These are phyloP conservation scores for Aspergillus piperis DNA, from an alignment of 2,329 filamentous ascomycete species.

Conservation along the genomic window DNA sequence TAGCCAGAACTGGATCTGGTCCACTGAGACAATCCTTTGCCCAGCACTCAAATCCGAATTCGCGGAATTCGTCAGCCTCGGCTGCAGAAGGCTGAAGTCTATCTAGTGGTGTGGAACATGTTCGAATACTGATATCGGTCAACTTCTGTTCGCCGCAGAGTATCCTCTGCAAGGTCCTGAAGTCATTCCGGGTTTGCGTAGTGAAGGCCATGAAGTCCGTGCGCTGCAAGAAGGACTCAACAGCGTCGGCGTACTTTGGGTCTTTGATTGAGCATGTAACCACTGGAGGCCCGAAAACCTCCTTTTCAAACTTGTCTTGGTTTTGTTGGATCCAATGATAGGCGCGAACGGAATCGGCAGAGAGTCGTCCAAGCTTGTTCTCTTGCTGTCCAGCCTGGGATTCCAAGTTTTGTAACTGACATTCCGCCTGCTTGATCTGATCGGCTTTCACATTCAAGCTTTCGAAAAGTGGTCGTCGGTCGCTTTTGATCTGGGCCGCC, in stretches of 20 bases:
- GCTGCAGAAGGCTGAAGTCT: constrained; percentile 57
- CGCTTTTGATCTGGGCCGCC: constrained; percentile 45
- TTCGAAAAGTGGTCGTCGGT: constrained; percentile 33
- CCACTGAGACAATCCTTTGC: constrained; percentile 77
- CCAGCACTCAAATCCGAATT: constrained; percentile 74
- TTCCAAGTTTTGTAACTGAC: constrained; percentile 62
- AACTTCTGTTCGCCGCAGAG: constrained; percentile 66
- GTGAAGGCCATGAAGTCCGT: constrained; percentile 67
- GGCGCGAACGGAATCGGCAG: constrained; percentile 65
- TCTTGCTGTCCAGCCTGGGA: constrained; percentile 75
- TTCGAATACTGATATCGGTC: constrained; percentile 70
- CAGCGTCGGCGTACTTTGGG: constrained; percentile 61
- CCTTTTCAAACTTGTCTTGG: constrained; percentile 66
- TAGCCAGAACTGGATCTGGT: constrained; percentile 78
- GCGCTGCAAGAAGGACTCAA: constrained; percentile 60
- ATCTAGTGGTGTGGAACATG: constrained; percentile 57
- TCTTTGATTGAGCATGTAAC: constrained; percentile 79
- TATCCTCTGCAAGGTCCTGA: constrained; percentile 67
- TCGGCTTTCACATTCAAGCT: constrained; percentile 39
- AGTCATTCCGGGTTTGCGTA: constrained; percentile 73
- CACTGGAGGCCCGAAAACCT: constrained; percentile 79
- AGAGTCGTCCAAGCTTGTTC: constrained; percentile 62
- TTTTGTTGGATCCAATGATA: constrained; percentile 84
- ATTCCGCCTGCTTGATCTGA: constrained; percentile 46
- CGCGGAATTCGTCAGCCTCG: constrained; percentile 54